Evolutionary conservation across 805 yeast species (phyloP).

Genomic region (Clavispora santaluciae): DNA sequence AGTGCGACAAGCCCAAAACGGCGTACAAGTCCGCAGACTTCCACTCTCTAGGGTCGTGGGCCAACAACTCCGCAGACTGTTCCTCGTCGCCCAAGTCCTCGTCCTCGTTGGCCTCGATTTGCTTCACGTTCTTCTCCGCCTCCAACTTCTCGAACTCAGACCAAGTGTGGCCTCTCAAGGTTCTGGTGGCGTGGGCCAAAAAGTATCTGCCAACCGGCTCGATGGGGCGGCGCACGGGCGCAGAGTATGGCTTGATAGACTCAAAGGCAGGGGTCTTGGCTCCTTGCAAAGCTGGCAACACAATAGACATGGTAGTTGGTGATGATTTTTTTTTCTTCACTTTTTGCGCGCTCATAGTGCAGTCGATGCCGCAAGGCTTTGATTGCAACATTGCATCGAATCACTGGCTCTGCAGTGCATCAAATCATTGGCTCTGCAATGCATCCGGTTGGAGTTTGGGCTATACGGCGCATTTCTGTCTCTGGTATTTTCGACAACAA

Average conservation of each 20-base stretch:
- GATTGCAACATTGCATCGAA: too few relatives aligned
- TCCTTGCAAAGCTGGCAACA: slow-evolving; percentile 48
- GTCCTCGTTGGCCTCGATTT: slow-evolving; percentile 56
- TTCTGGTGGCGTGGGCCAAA: slow-evolving; percentile 94
- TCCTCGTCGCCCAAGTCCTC: slow-evolving; percentile 75
- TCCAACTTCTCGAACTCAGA: slow-evolving; percentile 92
- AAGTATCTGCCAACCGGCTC: slow-evolving; percentile 97
- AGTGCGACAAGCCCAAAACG: slow-evolving; percentile 87
- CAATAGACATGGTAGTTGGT: slow-evolving; percentile 29
- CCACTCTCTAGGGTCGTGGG: slow-evolving; percentile 98
- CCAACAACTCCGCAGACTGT: slow-evolving; percentile 62
- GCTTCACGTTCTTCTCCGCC: slow-evolving; percentile 80
- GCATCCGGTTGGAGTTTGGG: too few relatives aligned
- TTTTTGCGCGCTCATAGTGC: neutral
- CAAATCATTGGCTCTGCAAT: too few relatives aligned
- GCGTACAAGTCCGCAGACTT: slow-evolving; percentile 94
- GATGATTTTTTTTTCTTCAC: neutral
- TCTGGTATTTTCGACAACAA: too few relatives aligned
- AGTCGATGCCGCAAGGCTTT: neutral
- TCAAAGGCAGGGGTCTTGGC: slow-evolving; percentile 45
- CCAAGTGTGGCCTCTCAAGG: slow-evolving; percentile 96
- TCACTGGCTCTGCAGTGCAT: too few relatives aligned
- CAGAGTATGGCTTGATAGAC: slow-evolving; percentile 46
- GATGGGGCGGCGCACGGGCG: slow-evolving; percentile 70
- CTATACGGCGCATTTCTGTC: too few relatives aligned